Conservation (phyloP, 2,329 filamentous ascomycete species). For the Botrytis deweyae region DNA sequence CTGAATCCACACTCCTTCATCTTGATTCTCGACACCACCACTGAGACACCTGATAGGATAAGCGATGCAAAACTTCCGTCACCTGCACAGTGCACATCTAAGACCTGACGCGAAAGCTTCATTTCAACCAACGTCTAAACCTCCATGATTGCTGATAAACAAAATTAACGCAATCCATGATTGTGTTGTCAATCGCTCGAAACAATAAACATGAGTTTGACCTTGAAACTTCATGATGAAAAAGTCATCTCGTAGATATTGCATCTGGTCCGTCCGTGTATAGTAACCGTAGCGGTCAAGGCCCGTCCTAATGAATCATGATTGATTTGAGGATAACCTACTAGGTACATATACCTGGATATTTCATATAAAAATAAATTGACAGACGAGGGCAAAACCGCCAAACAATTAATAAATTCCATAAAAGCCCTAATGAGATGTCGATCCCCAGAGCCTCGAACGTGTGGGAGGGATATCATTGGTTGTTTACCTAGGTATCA, state of each 20-base stretch:
- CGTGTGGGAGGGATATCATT: background rate
- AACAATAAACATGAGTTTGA: background rate
- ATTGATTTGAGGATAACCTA: background rate
- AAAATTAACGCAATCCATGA: background rate
- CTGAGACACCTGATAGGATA: background rate
- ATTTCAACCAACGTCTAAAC: background rate
- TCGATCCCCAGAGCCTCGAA: background rate
- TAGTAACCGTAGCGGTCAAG: background rate
- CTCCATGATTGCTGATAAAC: background rate
- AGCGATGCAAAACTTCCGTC: background rate
- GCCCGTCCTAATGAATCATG: background rate
- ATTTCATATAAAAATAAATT: slow-evolving; percentile 1
- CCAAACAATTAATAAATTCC: background rate
- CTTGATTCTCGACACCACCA: background rate
- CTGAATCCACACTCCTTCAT: background rate
- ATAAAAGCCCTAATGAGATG: background rate
- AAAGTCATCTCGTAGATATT: background rate
- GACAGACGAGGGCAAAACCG: background rate
- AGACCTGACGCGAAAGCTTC: slow-evolving; percentile 8
- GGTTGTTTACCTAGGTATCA: no score
- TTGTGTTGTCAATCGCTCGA: background rate
- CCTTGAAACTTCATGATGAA: background rate
- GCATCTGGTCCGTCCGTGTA: background rate
- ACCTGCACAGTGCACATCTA: background rate
- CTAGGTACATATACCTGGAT: background rate